Conservation (phyloP, 148 eudicot species). For the Fallopia convolvulus region DNA sequence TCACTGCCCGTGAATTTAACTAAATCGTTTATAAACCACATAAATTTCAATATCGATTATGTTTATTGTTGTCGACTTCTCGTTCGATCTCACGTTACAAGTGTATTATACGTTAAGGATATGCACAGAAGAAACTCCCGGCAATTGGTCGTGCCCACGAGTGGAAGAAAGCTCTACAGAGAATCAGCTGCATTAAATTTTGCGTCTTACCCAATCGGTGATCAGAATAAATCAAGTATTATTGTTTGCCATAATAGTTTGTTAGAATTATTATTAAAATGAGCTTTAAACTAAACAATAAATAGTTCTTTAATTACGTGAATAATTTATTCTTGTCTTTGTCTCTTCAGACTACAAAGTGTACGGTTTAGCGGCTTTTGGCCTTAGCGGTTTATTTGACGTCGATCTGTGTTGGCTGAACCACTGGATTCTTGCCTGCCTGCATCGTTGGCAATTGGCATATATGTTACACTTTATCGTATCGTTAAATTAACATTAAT, state of each 20-base stretch:
- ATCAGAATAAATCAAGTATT: not conserved
- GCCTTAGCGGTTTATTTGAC: constrained; percentile 3
- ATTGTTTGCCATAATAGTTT: not conserved
- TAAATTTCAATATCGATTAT: too few relatives aligned
- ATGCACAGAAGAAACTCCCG: not conserved
- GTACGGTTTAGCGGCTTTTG: constrained; percentile 5
- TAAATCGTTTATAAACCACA: too few relatives aligned
- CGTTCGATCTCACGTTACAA: too few relatives aligned
- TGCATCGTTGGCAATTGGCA: not conserved
- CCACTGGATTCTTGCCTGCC: not conserved
- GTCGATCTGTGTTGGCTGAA: not conserved
- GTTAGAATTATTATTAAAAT: not conserved
- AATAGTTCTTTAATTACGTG: not conserved
- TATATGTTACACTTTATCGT: not conserved
- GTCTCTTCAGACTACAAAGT: constrained; percentile 2
- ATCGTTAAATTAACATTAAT: not conserved
- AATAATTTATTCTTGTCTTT: not conserved
- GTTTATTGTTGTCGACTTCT: too few relatives aligned
- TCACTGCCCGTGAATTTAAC: too few relatives aligned
- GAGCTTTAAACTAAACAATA: not conserved
- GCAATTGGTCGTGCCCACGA: constrained; percentile 13
- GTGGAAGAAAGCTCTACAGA: constrained; percentile 2
- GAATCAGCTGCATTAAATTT: constrained; percentile 6
- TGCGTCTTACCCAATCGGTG: not conserved
- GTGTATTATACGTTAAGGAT: not conserved